Evolutionary conservation across 768 basidiomycete species (phyloP).

Genomic region (Podaxis rugospora): DNA sequence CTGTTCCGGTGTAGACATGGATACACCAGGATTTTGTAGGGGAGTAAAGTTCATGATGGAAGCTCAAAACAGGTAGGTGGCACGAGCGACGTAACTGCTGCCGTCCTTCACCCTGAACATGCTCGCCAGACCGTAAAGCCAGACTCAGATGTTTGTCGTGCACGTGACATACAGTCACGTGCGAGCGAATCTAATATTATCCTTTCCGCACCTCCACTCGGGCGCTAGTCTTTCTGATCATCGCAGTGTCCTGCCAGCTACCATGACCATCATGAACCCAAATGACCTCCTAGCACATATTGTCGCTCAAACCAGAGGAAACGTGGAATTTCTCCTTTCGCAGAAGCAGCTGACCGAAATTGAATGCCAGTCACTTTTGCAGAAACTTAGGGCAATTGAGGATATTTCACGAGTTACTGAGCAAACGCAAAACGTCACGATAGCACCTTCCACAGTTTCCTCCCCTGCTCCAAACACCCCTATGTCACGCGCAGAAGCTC

Average conservation of each 20-base stretch:
- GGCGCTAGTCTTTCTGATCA: neutral
- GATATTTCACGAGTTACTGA: neutral
- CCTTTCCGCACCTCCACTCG: neutral
- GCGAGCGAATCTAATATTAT: neutral
- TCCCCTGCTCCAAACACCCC: neutral
- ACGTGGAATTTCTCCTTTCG: conserved; percentile 49
- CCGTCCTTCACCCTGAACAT: neutral
- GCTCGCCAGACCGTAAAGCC: neutral
- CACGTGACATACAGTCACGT: neutral
- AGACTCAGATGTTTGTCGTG: no score
- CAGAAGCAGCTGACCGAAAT: conserved; percentile 41
- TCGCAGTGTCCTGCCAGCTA: neutral
- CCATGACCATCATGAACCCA: neutral
- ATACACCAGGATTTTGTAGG: neutral
- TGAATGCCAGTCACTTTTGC: conserved; percentile 42
- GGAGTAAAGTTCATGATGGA: neutral
- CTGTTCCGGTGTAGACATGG: conserved; percentile 23
- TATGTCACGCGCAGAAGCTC: neutral
- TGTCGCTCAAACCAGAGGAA: conserved; percentile 47
- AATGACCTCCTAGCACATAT: conserved; percentile 39
- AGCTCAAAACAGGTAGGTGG: neutral
- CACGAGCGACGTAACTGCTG: neutral
- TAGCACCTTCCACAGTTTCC: neutral
- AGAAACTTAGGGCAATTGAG: conserved; percentile 29
- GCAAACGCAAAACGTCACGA: neutral